Conservation (phyloP, 129 eudicot genomes). For the Oenanthe sinensis region DNA sequence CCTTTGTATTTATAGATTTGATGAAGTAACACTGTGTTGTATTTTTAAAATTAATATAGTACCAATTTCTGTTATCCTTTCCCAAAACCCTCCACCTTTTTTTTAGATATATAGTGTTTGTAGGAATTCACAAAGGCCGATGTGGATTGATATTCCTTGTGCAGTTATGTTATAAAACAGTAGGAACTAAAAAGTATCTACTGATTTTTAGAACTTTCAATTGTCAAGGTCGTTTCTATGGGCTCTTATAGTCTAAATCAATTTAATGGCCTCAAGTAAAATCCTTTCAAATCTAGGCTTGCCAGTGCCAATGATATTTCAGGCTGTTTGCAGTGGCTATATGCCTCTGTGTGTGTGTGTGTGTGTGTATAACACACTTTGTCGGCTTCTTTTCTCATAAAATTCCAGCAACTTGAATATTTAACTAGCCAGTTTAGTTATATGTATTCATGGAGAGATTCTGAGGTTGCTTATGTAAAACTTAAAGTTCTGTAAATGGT, state of each 20-base stretch:
- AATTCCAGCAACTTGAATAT: too few species aligned
- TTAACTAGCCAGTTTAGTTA: neutral
- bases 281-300: neutral
- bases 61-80: slow-evolving; percentile 1
- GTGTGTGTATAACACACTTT: neutral
- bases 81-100: neutral
- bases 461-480: neutral
- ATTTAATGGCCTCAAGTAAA: too few species aligned
- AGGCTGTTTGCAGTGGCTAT: neutral
- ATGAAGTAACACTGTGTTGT: slow-evolving; percentile 38
- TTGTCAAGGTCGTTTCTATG: neutral
- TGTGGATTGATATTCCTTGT: neutral
- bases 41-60: slow-evolving; percentile 6
- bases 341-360: neutral
- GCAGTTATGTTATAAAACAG: neutral
- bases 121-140: neutral
- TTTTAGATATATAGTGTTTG: neutral
- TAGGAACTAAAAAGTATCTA: neutral
- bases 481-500: neutral
- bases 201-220: neutral
- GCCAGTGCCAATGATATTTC: neutral
- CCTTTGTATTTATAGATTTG: slow-evolving; percentile 63
- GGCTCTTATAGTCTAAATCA: neutral
- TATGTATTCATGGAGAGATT: neutral
- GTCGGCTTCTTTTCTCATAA: too few species aligned